Conservation (phyloP, 2,329 filamentous ascomycete species). For the Colletotrichum orbiculare region DNA sequence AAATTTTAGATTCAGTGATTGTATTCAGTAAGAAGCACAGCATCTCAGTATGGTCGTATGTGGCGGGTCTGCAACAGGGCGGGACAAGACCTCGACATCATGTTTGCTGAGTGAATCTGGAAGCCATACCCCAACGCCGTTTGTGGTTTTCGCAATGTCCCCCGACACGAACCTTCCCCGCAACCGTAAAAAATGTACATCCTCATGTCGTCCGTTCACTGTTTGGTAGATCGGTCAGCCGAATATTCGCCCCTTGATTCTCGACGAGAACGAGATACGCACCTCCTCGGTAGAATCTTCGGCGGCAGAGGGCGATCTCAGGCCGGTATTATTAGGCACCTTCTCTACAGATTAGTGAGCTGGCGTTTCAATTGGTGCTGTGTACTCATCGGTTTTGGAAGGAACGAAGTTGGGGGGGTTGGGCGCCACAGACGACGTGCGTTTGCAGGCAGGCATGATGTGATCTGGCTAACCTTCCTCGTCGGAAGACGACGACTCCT, state of each 20-base stretch:
- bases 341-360: constrained; percentile 26
- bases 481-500: constrained; percentile 22
- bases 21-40: constrained; percentile 25
- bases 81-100: constrained; percentile 16
- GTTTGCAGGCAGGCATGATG: background rate
- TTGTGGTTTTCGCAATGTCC: constrained; percentile 7
- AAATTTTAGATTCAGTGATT: background rate
- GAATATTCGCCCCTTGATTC: constrained; percentile 24
- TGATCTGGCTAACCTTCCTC: constrained; percentile 28
- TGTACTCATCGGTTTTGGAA: no score
- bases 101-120: constrained; percentile 12
- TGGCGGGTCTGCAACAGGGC: background rate
- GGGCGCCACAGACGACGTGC: background rate
- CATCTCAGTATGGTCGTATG: constrained; percentile 21
- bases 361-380: background rate
- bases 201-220: constrained; percentile 24
- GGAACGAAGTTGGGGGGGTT: no score
- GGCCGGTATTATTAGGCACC: constrained; percentile 8
- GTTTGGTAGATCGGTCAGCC: constrained; percentile 27
- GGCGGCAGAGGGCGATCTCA: constrained; percentile 18
- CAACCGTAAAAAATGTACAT: constrained; percentile 16
- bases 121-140: constrained; percentile 18
- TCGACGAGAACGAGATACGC: constrained; percentile 25
- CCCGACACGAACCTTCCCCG: constrained; percentile 3
- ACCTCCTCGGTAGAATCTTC: constrained; percentile 32